Percentiles rank a stretch among this genome's conserved stretches.
These are phyloP conservation scores for Crassisporium funariophilum DNA, from an alignment of 768 basidiomycete genomes.

Conservation along the genomic window DNA sequence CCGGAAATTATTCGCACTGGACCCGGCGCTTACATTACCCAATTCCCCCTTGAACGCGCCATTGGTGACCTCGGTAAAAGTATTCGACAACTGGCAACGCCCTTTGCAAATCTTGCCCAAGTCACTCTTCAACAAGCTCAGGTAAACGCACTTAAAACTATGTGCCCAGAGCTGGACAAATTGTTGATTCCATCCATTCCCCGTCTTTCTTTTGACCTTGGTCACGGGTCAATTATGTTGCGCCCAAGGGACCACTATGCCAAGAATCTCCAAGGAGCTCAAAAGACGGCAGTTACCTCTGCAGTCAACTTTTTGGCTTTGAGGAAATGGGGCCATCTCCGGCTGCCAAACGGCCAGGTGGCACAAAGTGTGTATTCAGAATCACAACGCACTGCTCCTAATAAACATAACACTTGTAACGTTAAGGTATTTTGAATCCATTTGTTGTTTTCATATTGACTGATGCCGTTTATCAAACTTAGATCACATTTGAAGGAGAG, in stretches of 20 bases:
- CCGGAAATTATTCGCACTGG: constrained; percentile 17
- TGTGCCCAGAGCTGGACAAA: background rate
- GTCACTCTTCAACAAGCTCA: background rate
- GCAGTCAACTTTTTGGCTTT: background rate
- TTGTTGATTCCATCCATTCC: background rate
- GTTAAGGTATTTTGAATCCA: background rate
- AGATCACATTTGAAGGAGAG: background rate
- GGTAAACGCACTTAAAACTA: background rate
- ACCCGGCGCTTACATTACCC: constrained; percentile 14
- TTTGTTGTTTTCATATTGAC: background rate
- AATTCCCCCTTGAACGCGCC: background rate
- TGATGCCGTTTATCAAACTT: background rate
- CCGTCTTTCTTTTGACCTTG: background rate
- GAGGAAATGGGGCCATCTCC: background rate
- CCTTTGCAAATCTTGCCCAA: background rate
- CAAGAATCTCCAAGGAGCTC: background rate
- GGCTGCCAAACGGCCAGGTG: background rate
- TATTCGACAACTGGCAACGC: background rate
- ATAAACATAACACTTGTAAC: background rate
- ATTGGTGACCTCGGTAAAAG: background rate
- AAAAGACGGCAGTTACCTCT: background rate
- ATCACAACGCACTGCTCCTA: background rate
- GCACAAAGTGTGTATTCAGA: background rate
- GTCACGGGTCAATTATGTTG: background rate
- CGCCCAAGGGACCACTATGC: background rate